phyloP scores from a whole-genome alignment of 768 basidiomycete genomes.

The Kwoniella mangroviensis region DNA sequence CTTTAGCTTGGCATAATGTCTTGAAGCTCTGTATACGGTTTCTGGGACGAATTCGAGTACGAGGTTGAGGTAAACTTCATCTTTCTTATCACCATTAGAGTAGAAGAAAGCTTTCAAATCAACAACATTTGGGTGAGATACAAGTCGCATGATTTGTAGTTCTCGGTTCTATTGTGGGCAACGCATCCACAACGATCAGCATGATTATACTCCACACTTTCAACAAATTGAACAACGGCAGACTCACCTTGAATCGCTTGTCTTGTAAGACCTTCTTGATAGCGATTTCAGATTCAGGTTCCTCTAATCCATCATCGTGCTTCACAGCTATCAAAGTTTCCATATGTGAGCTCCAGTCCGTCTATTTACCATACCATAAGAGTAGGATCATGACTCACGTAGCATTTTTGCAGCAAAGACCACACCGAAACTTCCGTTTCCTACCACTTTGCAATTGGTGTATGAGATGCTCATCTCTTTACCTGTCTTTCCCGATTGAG shows the following conservation, averaged over 20 bases:
- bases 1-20: constrained; percentile 99
- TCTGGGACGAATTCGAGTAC: constrained; percentile 99
- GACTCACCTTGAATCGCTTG: constrained; percentile 98
- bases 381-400: constrained; percentile 31
- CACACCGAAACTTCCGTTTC: constrained; percentile 98
- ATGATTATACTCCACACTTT: not conserved
- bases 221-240: no score
- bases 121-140: constrained; percentile 96
- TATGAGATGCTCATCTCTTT: constrained; percentile 86
- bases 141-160: constrained; percentile 97
- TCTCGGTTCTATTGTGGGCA: constrained; percentile 82
- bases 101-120: constrained; percentile 99
- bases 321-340: constrained; percentile 30
- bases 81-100: constrained; percentile 99
- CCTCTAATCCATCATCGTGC: constrained; percentile 44
- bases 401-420: constrained; percentile 94
- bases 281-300: constrained; percentile 72
- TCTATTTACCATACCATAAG: no score
- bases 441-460: constrained; percentile 97
- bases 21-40: constrained; percentile 97
- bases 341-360: no score
- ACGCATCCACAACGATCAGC: constrained; percentile 16
- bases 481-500: constrained; percentile 91
- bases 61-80: constrained; percentile 99
- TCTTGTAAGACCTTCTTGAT: constrained; percentile 99